These are phyloP conservation scores for Amanita inopinata DNA, from an alignment of 768 basidiomycete genomes.

Conservation along the genomic window DNA sequence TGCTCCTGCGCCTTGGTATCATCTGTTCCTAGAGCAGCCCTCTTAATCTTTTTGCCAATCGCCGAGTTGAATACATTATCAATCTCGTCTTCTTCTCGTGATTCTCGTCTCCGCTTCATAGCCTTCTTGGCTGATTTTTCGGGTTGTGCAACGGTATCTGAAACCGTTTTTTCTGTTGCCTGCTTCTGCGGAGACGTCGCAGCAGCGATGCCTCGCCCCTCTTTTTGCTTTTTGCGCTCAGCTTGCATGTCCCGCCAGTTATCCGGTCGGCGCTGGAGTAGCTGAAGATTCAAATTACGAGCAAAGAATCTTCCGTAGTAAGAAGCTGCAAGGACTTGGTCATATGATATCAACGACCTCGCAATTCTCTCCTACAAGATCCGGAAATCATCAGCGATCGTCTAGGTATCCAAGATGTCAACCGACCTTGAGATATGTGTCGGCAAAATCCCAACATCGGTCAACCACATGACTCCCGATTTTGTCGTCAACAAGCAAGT, in stretches of 20 bases:
- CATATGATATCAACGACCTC: constrained; percentile 62
- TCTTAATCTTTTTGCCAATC: constrained; percentile 51
- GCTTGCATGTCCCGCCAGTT: constrained; percentile 78
- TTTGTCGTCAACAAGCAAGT: constrained; percentile 76
- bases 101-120: no score
- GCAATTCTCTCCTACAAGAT: constrained; percentile 99
- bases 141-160: constrained; percentile 4
- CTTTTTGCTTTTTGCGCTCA: constrained; percentile 22
- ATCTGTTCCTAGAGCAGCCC: constrained; percentile 29
- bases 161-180: constrained; percentile 5
- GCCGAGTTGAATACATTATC: constrained; percentile 17
- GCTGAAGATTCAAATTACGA: constrained; percentile 64
- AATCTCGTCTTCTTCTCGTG: constrained; percentile 2
- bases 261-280: constrained; percentile 69
- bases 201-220: background rate
- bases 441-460: constrained; percentile 85
- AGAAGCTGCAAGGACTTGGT: constrained; percentile 62
- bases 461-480: constrained; percentile 88
- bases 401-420: background rate
- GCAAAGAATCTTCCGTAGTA: constrained; percentile 86
- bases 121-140: constrained; percentile 3
- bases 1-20: background rate
- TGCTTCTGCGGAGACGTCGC: constrained; percentile 14
- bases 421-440: constrained; percentile 82
- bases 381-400: constrained; percentile 3